Evolutionary conservation across 164 flowering plant genomes (phyloP).

Genomic region (grape (Vitis vinifera)): DNA sequence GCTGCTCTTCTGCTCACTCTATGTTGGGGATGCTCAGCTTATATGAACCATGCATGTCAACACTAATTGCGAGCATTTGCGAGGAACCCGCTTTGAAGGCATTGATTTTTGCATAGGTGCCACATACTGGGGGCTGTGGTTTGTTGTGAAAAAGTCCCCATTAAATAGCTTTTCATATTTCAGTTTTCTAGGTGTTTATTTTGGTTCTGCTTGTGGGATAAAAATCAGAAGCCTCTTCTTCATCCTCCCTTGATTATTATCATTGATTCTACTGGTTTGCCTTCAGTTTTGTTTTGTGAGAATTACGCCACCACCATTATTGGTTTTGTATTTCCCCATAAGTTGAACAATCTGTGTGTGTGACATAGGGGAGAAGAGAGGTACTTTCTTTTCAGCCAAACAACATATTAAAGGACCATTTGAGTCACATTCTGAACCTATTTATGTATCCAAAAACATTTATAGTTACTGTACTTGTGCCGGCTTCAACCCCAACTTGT

Average conservation of each 20-base stretch:
- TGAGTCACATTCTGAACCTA: no score
- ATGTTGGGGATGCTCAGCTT: slow-evolving; percentile 7
- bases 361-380: no score
- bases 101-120: slow-evolving; percentile 35
- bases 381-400: no score
- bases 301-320: no score
- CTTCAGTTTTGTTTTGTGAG: slow-evolving; percentile 14
- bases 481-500: no score
- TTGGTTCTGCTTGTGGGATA: slow-evolving; percentile 3
- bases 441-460: no score
- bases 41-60: slow-evolving; percentile 4
- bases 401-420: no score
- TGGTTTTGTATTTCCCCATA: no score
- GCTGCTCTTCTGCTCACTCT: slow-evolving; percentile 10
- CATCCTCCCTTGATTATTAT: not conserved
- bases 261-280: slow-evolving; percentile 6
- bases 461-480: no score
- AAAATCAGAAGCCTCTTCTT: not conserved
- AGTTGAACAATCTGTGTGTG: no score
- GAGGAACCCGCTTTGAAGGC: slow-evolving; percentile 25
- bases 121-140: slow-evolving; percentile 28
- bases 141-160: slow-evolving; percentile 17
- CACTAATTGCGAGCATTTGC: slow-evolving; percentile 7
- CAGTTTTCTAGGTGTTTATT: slow-evolving; percentile 9
- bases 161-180: slow-evolving; percentile 11